A percentile compares a stretch with the other conserved stretches of the same genome.
Conservation (phyloP, 345 rosid genomes). For the Raphanus raphanistrum region DNA sequence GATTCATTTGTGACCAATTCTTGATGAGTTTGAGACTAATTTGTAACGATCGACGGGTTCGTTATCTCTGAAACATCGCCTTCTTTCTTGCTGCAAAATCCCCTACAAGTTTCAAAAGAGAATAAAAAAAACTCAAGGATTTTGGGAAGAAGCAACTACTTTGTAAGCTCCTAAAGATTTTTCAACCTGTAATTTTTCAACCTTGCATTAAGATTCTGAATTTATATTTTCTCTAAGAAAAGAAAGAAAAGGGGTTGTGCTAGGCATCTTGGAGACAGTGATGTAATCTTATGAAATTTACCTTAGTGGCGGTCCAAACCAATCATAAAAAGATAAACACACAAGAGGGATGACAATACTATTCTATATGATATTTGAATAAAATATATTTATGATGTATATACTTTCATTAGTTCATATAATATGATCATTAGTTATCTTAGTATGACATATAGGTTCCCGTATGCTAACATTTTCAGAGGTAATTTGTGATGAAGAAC, state of each 20-base stretch:
- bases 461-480: no score
- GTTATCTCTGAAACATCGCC: conserved; percentile 40
- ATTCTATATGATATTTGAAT: neutral
- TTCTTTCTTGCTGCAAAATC: conserved; percentile 27
- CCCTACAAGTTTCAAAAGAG: neutral
- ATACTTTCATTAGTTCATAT: neutral
- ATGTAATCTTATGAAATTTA: neutral
- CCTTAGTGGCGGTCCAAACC: neutral
- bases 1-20: no score
- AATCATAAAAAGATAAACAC: neutral
- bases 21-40: no score
- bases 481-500: no score
- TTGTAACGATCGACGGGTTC: no score
- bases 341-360: neutral
- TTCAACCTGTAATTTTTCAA: neutral
- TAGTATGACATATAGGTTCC: neutral
- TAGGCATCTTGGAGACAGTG: conserved; percentile 24
- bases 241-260: neutral
- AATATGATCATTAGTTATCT: neutral
- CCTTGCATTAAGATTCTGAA: conserved; percentile 6
- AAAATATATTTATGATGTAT: no score
- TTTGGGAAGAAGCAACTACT: conserved; percentile 26
- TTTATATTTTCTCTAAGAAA: neutral
- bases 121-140: neutral
- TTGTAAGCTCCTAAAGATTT: conserved; percentile 10